Evolutionary conservation across 371 early-diverging fungal species (phyloP).

Genomic region (Conidiobolus incongruus): DNA sequence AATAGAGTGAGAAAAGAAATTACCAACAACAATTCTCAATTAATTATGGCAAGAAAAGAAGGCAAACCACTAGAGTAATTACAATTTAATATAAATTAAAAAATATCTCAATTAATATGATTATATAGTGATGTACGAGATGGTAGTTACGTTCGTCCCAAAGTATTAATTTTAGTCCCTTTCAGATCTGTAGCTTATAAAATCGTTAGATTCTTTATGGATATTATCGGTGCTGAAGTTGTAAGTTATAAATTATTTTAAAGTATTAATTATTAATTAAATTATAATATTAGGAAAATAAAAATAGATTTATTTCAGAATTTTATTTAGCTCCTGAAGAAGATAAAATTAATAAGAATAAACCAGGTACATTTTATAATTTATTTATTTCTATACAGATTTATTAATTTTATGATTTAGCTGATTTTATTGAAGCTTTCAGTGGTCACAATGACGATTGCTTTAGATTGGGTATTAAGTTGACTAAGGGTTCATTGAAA

Average conservation of each 20-base stretch:
- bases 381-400: too few species aligned
- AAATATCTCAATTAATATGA: neutral
- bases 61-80: constrained; percentile 17
- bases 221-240: constrained; percentile 41
- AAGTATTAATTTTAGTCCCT: constrained; percentile 72
- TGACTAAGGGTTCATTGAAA: constrained; percentile 63
- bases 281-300: constrained; percentile 36
- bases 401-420: neutral
- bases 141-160: constrained; percentile 88
- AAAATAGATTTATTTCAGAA: constrained; percentile 6
- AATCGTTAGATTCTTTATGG: constrained; percentile 48
- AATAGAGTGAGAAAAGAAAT: constrained; percentile 42
- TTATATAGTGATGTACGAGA: constrained; percentile 74
- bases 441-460: constrained; percentile 88
- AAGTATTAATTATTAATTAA: neutral
- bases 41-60: constrained; percentile 27
- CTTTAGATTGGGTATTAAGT: constrained; percentile 82
- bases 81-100: neutral
- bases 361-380: too few species aligned
- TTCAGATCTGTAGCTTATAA: constrained; percentile 65
- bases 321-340: constrained; percentile 10
- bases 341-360: too few species aligned
- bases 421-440: too few species aligned
- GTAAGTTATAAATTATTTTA: neutral
- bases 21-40: constrained; percentile 50